phyloP scores from a whole-genome alignment of 768 basidiomycete genomes.

The Coprinopsis strossmayeri region DNA sequence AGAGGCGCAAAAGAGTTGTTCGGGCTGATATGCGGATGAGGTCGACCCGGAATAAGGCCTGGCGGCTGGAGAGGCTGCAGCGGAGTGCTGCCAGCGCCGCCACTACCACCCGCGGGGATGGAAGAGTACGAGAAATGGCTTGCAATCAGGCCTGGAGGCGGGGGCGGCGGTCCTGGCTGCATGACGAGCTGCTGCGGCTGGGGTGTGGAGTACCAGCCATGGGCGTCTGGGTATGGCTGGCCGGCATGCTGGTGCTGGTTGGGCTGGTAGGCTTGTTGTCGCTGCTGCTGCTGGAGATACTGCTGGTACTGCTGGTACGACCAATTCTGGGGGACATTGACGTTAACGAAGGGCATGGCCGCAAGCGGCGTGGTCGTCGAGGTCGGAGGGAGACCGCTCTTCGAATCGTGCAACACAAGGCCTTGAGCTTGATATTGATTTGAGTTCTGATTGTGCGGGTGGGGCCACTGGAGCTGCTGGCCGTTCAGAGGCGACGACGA shows the following conservation, averaged over 20 bases:
- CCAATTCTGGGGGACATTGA: neutral
- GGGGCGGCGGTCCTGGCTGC: neutral
- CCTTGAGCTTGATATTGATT: no score
- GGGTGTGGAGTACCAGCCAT: slow-evolving; percentile 3
- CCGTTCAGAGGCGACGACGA: no score
- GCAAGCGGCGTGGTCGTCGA: no score
- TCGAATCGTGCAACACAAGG: no score
- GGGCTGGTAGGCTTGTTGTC: neutral
- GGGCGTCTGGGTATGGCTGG: neutral
- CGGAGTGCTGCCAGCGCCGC: neutral
- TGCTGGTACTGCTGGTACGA: neutral
- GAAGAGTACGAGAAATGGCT: neutral
- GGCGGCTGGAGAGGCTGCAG: neutral
- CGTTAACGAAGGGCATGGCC: neutral
- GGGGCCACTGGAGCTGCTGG: no score
- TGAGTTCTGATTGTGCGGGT: no score
- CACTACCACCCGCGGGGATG: no score
- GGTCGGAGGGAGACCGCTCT: no score
- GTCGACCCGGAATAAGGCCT: neutral
- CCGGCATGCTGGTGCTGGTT: neutral
- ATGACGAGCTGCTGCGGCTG: neutral
- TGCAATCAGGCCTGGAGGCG: neutral
- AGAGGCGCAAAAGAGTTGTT: neutral
- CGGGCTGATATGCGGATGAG: slow-evolving; percentile 1
- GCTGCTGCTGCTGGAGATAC: neutral